Conservation (phyloP, 495 filamentous ascomycete species). For the Daldinia bambusicola region DNA sequence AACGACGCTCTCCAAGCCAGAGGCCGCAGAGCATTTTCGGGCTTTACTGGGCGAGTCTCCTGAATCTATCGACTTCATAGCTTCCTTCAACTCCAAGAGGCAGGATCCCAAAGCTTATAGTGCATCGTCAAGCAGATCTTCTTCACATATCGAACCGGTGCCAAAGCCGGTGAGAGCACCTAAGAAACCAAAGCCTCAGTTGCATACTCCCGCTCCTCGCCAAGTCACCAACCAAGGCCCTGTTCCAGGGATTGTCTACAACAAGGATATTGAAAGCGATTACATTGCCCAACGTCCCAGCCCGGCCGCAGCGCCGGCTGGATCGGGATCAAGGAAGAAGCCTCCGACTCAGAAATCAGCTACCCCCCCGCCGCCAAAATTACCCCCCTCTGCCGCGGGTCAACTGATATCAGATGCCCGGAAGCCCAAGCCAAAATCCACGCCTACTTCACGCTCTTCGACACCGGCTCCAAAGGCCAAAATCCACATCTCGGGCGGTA, state of each 20-base stretch:
- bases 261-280: slow-evolving; percentile 53
- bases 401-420: slow-evolving; percentile 80
- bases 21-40: slow-evolving; percentile 84
- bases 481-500: slow-evolving; percentile 74
- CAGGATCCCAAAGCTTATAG: slow-evolving; percentile 54
- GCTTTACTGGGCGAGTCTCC: slow-evolving; percentile 89
- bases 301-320: slow-evolving; percentile 46
- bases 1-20: slow-evolving; percentile 71
- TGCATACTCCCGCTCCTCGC: slow-evolving; percentile 72
- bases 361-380: slow-evolving; percentile 57
- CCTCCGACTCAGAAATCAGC: slow-evolving; percentile 52
- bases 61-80: slow-evolving; percentile 88
- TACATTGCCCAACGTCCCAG: slow-evolving; percentile 53
- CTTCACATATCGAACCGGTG: slow-evolving; percentile 47
- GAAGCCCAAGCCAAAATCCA: slow-evolving; percentile 70
- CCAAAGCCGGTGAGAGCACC: slow-evolving; percentile 45
- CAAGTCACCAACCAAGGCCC: slow-evolving; percentile 66
- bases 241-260: slow-evolving; percentile 52
- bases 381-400: slow-evolving; percentile 76
- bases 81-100: slow-evolving; percentile 83
- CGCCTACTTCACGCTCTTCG: slow-evolving; percentile 63
- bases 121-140: slow-evolving; percentile 9
- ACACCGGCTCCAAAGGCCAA: slow-evolving; percentile 67
- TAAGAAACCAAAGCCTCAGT: slow-evolving; percentile 69
- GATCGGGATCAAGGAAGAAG: slow-evolving; percentile 51